A percentile compares a stretch with the other conserved stretches of the same genome.
These are phyloP conservation scores for Neonectria hederae DNA, from an alignment of 2,329 filamentous ascomycete species.

Conservation along the genomic window DNA sequence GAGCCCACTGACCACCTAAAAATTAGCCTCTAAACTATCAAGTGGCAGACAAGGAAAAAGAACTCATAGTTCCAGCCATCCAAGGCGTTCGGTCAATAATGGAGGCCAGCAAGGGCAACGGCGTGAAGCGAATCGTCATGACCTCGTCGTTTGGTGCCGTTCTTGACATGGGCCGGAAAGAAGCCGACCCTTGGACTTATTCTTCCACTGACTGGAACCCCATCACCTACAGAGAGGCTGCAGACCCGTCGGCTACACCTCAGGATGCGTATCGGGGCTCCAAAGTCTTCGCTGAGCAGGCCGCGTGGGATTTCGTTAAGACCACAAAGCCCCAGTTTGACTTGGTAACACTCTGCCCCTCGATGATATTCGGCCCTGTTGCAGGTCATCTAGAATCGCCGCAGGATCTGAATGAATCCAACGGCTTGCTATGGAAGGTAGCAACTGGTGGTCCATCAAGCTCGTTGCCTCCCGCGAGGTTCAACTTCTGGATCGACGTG, in stretches of 20 bases:
- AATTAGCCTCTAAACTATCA: conserved; percentile 22
- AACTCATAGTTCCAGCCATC: conserved; percentile 19
- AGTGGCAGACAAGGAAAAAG: conserved; percentile 22
- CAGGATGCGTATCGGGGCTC: conserved; percentile 25
- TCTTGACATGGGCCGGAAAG: conserved; percentile 16
- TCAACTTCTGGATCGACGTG: conserved; percentile 27
- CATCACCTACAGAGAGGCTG: conserved; percentile 13
- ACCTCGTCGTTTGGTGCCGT: conserved; percentile 22
- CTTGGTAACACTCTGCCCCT: conserved; percentile 20
- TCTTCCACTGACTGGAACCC: conserved; percentile 27
- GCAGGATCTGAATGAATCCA: conserved; percentile 21
- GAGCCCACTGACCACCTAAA: too few relatives aligned
- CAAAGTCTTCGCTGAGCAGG: conserved; percentile 19
- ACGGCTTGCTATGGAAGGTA: conserved; percentile 18
- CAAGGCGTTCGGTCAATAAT: conserved; percentile 18
- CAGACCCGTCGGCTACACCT: conserved; percentile 7
- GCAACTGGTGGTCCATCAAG: not conserved
- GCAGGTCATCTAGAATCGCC: not conserved
- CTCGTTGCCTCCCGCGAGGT: conserved; percentile 16
- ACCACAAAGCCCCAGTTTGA: conserved; percentile 18
- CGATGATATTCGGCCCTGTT: conserved; percentile 23
- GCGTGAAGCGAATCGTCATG: conserved; percentile 14
- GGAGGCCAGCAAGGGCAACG: conserved; percentile 7
- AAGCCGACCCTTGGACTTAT: conserved; percentile 13
- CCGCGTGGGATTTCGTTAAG: conserved; percentile 18